Evolutionary conservation across 1,139 yeast genomes (phyloP).

Genomic region (Taphrina pruni): DNA sequence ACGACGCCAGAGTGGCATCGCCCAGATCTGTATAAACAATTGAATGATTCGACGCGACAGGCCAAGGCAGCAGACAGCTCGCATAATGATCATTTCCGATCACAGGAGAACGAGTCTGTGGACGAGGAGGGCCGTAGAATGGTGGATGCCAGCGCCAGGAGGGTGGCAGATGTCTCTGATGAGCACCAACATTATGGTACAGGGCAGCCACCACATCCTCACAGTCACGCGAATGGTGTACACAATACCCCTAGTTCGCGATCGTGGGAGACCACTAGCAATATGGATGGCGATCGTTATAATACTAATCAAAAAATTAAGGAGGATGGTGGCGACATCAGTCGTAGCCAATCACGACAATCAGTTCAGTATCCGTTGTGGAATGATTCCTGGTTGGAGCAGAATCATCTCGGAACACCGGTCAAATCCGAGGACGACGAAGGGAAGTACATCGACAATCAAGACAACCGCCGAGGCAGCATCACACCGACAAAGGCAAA

Average conservation of each 20-base stretch:
- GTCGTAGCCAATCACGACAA: conserved; percentile 1
- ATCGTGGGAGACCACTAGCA: background rate
- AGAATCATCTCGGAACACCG: conserved; percentile 2
- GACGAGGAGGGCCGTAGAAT: conserved; percentile 9
- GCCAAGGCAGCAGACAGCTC: background rate
- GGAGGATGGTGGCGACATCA: background rate
- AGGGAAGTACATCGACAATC: background rate
- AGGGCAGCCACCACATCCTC: background rate
- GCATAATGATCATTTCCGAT: conserved; percentile 3
- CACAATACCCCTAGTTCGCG: background rate
- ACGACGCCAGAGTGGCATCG: background rate
- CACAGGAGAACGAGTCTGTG: conserved; percentile 2
- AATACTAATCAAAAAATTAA: background rate
- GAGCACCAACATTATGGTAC: conserved; percentile 1
- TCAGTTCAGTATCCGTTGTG: conserved; percentile 1
- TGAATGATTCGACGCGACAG: conserved; percentile 8
- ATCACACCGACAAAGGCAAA: conserved; percentile 6
- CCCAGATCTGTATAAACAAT: conserved; percentile 4
- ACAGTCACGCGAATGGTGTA: background rate
- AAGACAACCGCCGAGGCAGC: conserved; percentile 2
- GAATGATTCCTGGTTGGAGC: conserved; percentile 11
- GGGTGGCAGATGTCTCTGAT: background rate
- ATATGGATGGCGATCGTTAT: background rate
- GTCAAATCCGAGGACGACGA: background rate
- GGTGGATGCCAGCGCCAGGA: conserved; percentile 7